Evolutionary conservation across 768 basidiomycete species (phyloP).

Genomic region (Crassisporium funariophilum): DNA sequence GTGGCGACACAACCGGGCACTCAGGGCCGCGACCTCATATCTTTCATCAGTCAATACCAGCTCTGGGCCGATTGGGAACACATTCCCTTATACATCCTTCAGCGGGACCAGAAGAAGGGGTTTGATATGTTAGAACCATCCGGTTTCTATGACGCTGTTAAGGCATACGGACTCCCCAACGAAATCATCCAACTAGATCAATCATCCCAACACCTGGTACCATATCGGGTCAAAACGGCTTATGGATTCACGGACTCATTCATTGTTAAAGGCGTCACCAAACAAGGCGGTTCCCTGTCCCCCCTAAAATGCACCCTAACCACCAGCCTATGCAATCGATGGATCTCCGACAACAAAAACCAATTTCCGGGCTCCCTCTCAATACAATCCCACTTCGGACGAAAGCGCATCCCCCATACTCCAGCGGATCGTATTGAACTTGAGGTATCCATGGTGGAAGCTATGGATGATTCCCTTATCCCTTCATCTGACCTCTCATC

Average conservation of each 20-base stretch:
- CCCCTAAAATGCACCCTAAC: slow-evolving; percentile 14
- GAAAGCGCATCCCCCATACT: not conserved
- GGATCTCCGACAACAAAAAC: slow-evolving; percentile 1
- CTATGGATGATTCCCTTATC: slow-evolving; percentile 15
- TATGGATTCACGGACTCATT: slow-evolving; percentile 26
- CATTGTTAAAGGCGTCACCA: slow-evolving; percentile 24
- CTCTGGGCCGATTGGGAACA: slow-evolving; percentile 22
- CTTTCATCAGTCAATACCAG: slow-evolving; percentile 21
- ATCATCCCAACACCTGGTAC: slow-evolving; percentile 21
- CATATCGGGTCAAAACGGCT: slow-evolving; percentile 22
- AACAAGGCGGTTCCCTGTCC: slow-evolving; percentile 26
- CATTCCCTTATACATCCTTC: slow-evolving; percentile 14
- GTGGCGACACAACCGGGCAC: slow-evolving; percentile 31
- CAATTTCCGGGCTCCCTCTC: not conserved
- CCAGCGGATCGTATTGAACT: not conserved
- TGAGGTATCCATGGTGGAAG: slow-evolving; percentile 9
- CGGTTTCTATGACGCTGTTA: too few species aligned
- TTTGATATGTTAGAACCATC: slow-evolving; percentile 29
- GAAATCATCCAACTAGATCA: slow-evolving; percentile 27
- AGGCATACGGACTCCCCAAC: slow-evolving; percentile 25
- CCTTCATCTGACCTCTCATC: slow-evolving; percentile 2
- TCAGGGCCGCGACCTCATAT: slow-evolving; percentile 26
- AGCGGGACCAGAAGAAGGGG: slow-evolving; percentile 31
- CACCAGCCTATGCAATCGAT: slow-evolving; percentile 9
- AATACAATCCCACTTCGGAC: not conserved